Conservation (phyloP, 331 rosid species). For the Rhamnella rubrinervis region DNA sequence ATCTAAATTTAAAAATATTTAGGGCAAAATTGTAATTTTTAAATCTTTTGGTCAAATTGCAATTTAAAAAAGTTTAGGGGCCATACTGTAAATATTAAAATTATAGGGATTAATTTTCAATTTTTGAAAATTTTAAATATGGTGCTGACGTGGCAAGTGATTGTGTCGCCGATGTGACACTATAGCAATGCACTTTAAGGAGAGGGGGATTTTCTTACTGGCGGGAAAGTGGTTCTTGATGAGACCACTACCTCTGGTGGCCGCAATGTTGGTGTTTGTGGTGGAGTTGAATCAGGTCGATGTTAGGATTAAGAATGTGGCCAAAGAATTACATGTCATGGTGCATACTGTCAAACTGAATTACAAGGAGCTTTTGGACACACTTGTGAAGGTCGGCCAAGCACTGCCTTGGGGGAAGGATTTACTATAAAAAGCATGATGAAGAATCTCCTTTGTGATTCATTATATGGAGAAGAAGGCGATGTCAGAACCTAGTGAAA, state of each 20-base stretch:
- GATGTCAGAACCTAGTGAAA: conserved; percentile 37
- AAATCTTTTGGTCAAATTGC: too few relatives aligned
- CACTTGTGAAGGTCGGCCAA: conserved; percentile 67
- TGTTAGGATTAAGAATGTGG: conserved; percentile 47
- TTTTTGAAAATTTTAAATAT: too few relatives aligned
- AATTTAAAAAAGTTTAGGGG: too few relatives aligned
- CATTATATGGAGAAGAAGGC: conserved; percentile 77
- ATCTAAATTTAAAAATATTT: too few relatives aligned
- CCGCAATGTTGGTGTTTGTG: conserved; percentile 64
- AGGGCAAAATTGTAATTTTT: too few relatives aligned
- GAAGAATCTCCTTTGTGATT: conserved; percentile 53
- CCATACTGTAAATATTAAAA: too few relatives aligned
- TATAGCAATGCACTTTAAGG: too few relatives aligned
- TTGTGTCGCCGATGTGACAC: too few relatives aligned
- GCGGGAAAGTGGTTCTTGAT: conserved; percentile 72
- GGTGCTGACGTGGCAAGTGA: too few relatives aligned
- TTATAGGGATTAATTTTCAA: too few relatives aligned
- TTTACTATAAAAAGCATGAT: conserved; percentile 56
- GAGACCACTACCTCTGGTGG: conserved; percentile 68
- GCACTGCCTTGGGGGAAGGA: conserved; percentile 90
- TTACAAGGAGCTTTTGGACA: conserved; percentile 59
- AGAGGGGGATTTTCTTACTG: conserved; percentile 62
- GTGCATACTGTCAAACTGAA: conserved; percentile 55
- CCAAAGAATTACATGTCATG: conserved; percentile 50
- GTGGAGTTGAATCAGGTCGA: conserved; percentile 55